These are phyloP conservation scores for Talaromyces trachyspermus DNA, from an alignment of 495 filamentous ascomycete species.

Conservation along the genomic window DNA sequence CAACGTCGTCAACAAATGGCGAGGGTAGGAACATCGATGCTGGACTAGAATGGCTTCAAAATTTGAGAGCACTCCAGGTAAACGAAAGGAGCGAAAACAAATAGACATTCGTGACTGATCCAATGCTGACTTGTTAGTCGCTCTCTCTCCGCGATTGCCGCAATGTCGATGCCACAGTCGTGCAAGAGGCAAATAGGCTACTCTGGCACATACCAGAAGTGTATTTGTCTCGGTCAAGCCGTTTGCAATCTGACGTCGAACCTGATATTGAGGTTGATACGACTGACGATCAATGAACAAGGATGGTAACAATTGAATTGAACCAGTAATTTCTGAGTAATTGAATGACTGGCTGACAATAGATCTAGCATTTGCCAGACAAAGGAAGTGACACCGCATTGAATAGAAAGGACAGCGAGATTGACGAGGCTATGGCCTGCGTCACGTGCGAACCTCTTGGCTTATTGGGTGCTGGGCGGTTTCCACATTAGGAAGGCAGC, in stretches of 20 bases:
- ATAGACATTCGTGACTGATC: neutral
- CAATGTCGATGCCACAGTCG: conserved; percentile 18
- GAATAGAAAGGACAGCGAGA: too few species aligned
- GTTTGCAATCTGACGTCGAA: neutral
- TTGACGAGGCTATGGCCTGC: too few species aligned
- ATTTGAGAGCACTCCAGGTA: conserved; percentile 18
- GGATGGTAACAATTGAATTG: too few species aligned
- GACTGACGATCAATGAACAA: neutral
- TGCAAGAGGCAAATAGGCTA: conserved; percentile 20
- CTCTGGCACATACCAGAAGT: conserved; percentile 27
- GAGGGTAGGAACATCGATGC: conserved; percentile 12
- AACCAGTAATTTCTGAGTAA: too few species aligned
- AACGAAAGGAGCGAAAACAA: neutral
- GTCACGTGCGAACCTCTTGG: conserved; percentile 4
- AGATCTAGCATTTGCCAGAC: too few species aligned
- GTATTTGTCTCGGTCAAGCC: conserved; percentile 17
- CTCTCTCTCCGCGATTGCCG: conserved; percentile 27
- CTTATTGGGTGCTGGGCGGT: too few species aligned
- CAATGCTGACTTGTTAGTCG: conserved; percentile 13
- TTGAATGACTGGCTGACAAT: too few species aligned
- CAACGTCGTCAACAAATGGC: conserved; percentile 6
- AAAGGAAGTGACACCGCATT: too few species aligned
- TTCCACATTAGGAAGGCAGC: neutral
- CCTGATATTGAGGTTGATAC: conserved; percentile 25
- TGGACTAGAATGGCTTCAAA: conserved; percentile 23